Base-by-base conservation (phyloP, 345 rosid species). In the Eucalyptus tenuipes region DNA sequence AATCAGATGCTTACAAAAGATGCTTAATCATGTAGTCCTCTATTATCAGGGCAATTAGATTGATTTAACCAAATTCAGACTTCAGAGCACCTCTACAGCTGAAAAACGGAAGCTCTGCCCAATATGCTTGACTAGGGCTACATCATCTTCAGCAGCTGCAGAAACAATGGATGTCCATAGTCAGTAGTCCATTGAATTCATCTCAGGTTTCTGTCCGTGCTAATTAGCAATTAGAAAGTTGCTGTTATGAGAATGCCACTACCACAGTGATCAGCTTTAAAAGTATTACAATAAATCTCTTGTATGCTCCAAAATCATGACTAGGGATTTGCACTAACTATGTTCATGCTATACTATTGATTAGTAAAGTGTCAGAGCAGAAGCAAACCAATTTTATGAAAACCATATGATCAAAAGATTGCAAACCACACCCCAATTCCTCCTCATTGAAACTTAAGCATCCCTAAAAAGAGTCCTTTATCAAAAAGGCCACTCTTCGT, bases 51-150 rank as follows among this genome's bases (percentile, higher is more conserved):
- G 82, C 15, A 37, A 20, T 40, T 75, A 37, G 27, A 37, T 22
- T 20, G 27, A 14, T 25, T 75, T 45, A n/a, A 85, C n/a, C 85
- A 57, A 55, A 75, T 27, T 59, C 25, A 53, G 3, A 68, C 22
- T 7, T 33, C 17, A 64, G 31, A 44, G 87, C 71, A 96, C 99
- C 98, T 97, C 97, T 15, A 98, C 89, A 79, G 98, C 95, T 22
- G 98, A 93, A 92, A 94, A 94, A 88, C 99, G 94, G 92, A 96
- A 97, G 93, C 97, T 97, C 90, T 95, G 97, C 88, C 98, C 98
- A 88, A 96, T 95, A 90, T 93, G 98, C 92, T 97, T 97, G 89
- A 97, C 97, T 87, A 97, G 40, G 82, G 93, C 93, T 40, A 91
- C 96, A 85, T 97, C 99, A 50, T 97, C 99, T 90, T 96, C 99